phyloP scores from a whole-genome alignment of 2,329 filamentous ascomycete species.

The Microdochium trichocladiopsis region DNA sequence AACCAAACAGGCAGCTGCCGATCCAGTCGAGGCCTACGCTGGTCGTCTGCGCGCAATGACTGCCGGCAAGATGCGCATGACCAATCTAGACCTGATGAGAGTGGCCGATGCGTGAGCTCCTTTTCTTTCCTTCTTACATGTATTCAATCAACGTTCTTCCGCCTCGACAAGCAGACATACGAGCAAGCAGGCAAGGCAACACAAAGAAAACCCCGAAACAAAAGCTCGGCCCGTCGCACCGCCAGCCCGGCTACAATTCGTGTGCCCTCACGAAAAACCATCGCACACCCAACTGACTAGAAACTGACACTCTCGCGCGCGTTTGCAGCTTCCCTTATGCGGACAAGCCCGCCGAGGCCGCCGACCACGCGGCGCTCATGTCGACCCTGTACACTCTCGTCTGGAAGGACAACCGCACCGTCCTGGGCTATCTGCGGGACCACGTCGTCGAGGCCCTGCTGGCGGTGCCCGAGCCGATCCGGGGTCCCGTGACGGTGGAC shows the following conservation, averaged over 20 bases:
- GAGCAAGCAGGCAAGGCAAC: too few relatives aligned
- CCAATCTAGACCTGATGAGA: slow-evolving; percentile 44
- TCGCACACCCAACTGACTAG: too few relatives aligned
- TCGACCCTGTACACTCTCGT: slow-evolving; percentile 58
- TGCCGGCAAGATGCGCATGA: slow-evolving; percentile 17
- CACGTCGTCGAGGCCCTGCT: slow-evolving; percentile 41
- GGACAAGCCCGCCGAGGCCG: slow-evolving; percentile 42
- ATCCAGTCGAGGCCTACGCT: neutral
- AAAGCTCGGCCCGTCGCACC: too few relatives aligned
- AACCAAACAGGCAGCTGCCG: neutral
- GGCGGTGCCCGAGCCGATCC: slow-evolving; percentile 38
- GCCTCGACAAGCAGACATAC: too few relatives aligned
- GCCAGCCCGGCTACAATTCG: too few relatives aligned
- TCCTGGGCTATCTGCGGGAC: slow-evolving; percentile 55
- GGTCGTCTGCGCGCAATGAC: neutral
- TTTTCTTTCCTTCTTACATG: slow-evolving; percentile 3
- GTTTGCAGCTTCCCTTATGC: slow-evolving; percentile 69
- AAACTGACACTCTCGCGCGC: slow-evolving; percentile 2
- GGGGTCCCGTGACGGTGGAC: slow-evolving; percentile 56
- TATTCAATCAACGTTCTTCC: neutral
- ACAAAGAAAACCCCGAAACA: too few relatives aligned
- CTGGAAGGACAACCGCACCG: slow-evolving; percentile 51
- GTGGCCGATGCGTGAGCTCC: slow-evolving; percentile 46
- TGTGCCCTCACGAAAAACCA: too few relatives aligned
- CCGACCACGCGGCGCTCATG: slow-evolving; percentile 32